A percentile compares a stretch with the other conserved stretches of the same genome.
phyloP scores from a whole-genome alignment of 2,329 filamentous ascomycete species.

The Seiridium unicorne region DNA sequence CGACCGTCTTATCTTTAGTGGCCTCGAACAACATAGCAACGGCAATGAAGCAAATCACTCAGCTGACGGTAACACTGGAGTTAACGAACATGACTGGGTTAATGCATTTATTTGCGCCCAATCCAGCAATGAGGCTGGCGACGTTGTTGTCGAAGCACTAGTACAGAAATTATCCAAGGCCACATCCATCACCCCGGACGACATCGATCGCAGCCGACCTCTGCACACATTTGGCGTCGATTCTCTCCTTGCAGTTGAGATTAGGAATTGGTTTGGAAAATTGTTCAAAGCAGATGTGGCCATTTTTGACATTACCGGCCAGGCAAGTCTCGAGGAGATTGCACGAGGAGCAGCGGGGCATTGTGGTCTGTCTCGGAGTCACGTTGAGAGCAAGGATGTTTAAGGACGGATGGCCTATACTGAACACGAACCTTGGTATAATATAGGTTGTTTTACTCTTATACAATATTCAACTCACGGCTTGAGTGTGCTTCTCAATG shows the following conservation, averaged over 20 bases:
- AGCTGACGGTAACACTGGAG: neutral
- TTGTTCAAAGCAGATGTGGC: slow-evolving; percentile 22
- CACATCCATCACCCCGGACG: slow-evolving; percentile 17
- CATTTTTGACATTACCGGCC: slow-evolving; percentile 22
- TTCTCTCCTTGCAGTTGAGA: slow-evolving; percentile 8
- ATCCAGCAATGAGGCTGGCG: slow-evolving; percentile 18
- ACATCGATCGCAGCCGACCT: slow-evolving; percentile 18
- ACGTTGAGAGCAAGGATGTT: too few relatives aligned
- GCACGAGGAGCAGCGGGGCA: too few relatives aligned
- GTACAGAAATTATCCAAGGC: slow-evolving; percentile 21
- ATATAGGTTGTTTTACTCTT: too few relatives aligned
- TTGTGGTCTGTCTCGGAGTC: too few relatives aligned
- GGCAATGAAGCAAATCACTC: too few relatives aligned
- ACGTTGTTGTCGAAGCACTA: slow-evolving; percentile 21
- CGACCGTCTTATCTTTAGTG: neutral
- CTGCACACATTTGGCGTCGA: slow-evolving; percentile 18
- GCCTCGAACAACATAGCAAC: neutral
- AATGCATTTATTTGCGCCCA: slow-evolving; percentile 6
- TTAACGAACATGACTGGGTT: neutral
- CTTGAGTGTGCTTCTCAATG: too few relatives aligned
- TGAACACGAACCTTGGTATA: too few relatives aligned
- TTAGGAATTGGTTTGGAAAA: slow-evolving; percentile 15
- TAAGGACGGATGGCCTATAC: too few relatives aligned
- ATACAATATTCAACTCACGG: too few relatives aligned
- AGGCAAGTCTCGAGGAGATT: too few relatives aligned